Percentiles rank a stretch among this genome's conserved stretches.
These are phyloP conservation scores for Penicilliopsis zonata DNA, from an alignment of 495 filamentous ascomycete species.

Conservation along the genomic window DNA sequence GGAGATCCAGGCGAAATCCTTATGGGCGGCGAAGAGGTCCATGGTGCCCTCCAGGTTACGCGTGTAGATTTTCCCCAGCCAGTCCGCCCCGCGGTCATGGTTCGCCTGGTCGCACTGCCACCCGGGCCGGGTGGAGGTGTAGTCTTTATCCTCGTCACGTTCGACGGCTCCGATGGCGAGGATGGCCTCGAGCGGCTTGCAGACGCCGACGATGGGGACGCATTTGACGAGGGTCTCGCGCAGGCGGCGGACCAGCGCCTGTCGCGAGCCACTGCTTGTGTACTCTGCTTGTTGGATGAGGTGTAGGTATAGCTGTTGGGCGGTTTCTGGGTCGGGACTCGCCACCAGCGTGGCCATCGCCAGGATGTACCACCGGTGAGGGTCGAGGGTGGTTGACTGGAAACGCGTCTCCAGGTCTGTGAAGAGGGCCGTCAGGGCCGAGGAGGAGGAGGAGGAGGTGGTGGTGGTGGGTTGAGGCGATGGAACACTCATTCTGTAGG, in stretches of 20 bases:
- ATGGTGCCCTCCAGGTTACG: slow-evolving; percentile 13
- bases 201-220: slow-evolving; percentile 26
- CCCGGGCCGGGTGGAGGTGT: slow-evolving; percentile 15
- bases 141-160: slow-evolving; percentile 23
- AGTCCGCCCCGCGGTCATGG: slow-evolving; percentile 17
- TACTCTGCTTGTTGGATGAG: slow-evolving; percentile 22
- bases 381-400: slow-evolving; percentile 4
- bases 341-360: slow-evolving; percentile 16
- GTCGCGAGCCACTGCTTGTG: slow-evolving; percentile 14
- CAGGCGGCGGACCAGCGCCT: slow-evolving; percentile 24
- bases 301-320: slow-evolving; percentile 27
- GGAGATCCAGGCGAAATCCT: slow-evolving; percentile 7
- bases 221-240: slow-evolving; percentile 31
- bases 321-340: slow-evolving; percentile 20
- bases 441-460: no score
- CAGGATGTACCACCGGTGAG: slow-evolving; percentile 11
- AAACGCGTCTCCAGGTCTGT: no score
- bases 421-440: no score
- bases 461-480: no score
- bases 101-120: slow-evolving; percentile 25
- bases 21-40: slow-evolving; percentile 11
- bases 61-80: slow-evolving; percentile 16
- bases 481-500: no score
- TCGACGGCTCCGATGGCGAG: slow-evolving; percentile 23
- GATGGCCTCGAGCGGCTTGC: slow-evolving; percentile 26